Evolutionary conservation across 139 green algal genomes (phyloP), one percentile per base, ranked within the genome.

Genomic region (Micractinium sp.): DNA sequence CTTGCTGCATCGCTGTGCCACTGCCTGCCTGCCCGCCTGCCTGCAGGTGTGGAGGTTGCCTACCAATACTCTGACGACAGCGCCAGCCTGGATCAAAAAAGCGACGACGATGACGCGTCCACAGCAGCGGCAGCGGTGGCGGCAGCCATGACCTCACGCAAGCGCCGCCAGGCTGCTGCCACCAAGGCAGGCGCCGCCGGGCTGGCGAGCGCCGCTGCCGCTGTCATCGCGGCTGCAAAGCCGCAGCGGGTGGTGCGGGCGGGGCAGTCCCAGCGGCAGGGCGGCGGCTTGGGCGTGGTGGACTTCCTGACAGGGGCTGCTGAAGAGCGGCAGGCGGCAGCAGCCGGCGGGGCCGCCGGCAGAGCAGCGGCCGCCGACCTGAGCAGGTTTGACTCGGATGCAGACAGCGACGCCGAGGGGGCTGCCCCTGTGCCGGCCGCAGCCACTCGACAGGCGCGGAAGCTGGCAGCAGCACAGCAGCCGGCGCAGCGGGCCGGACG

Each of bases 301-400:
- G 83, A 87, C 19, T 87, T 80, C 41, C 7, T 76, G 4, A 19
- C 41, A 19, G 29, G 18, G 33, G 74, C 14, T 7, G 74, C 47
- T 9, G 47, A 56, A 9, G 9, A 56, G 47, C 47, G 47, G 47
- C 47, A 80, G 74, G 74, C 74, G 38, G 80, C 33, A 86, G 56
- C 3, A 53, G 80, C 56, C 47, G 27, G 12, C 1, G 1, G 33
- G 19, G 38, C 35, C 3, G 36, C 14, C 0, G 66, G 38, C 36
- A 29, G 31, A 25, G 60, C 39, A 16, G 87, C 39, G n/a, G 35
- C 87, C 29, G 53, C 53, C 25, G 78, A 90, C 74, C 71, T 89
- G 23, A 86, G 86, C 61, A 71, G 86, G 22, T 90, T 90, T 31
- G 38, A 39, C 27, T 83, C 66, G 0, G 85, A 85, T n/a, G 33